Evolutionary conservation across 306 rosid species (phyloP), one percentile per base, ranked within the genome.

Genomic region (Erythrophleum fordii): DNA sequence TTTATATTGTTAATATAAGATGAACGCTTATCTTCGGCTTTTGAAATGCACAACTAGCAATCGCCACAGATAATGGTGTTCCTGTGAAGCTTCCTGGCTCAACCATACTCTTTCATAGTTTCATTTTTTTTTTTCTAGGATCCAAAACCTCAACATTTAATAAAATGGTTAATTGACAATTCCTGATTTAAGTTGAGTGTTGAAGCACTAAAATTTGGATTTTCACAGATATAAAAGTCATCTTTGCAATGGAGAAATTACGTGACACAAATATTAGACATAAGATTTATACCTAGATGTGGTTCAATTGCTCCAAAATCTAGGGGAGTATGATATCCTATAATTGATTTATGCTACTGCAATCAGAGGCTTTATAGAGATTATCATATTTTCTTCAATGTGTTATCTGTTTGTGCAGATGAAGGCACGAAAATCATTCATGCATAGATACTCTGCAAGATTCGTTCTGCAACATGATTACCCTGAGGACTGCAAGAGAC

Each of bases 401-500:
- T 73, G 10, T 72, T 31, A 16, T 74, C 53, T 85, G 29, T 81
- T 55, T 53, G 29, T 42, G 73, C 86, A 90, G 89, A 73, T 49
- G 46, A 66, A 76, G 73, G 77, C 77, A 44, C 86, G 75, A 60
- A 76, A 85, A 52, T 83, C 92, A 25, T 49, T 72, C 31, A 53
- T 76, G 64, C 75, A 82, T 85, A 90, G 86, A 86, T 81, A 83
- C 79, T 89, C 90, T 20, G 65, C 91, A 59, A 81, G 78, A 64
- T 89, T 78, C 73, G 67, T 80, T 53, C 83, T 89, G 75, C 85
- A 89, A 52, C 79, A 78, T 76, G 89, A 84, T 84, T 80, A 80
- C 77, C 80, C 80, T 77, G 89, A 86, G 13, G 85, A 86, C 75
- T 55, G 77, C 80, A 83, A 81, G 82, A 78, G 87, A 81, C 87